Percentiles rank a stretch among this genome's conserved stretches.
Evolutionary conservation across 345 rosid species (phyloP).

Genomic region (Eucalyptus sp.): DNA sequence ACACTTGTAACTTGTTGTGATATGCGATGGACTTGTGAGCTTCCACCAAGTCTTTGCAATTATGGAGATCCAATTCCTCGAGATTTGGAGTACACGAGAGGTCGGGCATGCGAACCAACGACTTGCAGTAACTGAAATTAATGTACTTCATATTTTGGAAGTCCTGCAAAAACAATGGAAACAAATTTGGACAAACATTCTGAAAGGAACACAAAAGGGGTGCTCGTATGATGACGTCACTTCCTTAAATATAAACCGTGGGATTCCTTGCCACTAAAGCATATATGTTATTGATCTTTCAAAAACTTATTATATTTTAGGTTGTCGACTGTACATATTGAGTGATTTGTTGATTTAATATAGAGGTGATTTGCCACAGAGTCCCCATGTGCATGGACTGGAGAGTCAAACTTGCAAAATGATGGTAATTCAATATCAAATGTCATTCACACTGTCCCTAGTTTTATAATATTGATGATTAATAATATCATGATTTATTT

Average conservation of each 20-base stretch:
- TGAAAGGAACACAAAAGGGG: neutral
- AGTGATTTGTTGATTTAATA: neutral
- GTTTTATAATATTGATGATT: neutral
- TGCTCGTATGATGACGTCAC: neutral
- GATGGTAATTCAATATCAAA: too few species aligned
- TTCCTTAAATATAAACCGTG: too few species aligned
- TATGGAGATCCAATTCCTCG: neutral
- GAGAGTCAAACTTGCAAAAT: too few species aligned
- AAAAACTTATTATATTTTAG: neutral
- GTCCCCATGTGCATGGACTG: neutral
- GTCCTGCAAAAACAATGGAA: neutral
- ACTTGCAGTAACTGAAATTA: neutral
- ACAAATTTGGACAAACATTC: neutral
- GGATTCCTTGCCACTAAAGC: neutral
- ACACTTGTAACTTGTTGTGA: neutral
- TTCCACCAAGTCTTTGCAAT: neutral
- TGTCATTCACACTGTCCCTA: neutral
- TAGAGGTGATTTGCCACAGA: rapidly evolving
- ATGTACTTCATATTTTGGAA: neutral
- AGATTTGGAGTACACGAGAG: neutral
- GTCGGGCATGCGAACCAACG: neutral
- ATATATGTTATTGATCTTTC: neutral
- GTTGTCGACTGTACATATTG: too few species aligned
- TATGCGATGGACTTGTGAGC: neutral
- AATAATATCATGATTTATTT: neutral